phyloP scores from a whole-genome alignment of 2,329 filamentous ascomycete species.

The Paramyrothecium sp. region DNA sequence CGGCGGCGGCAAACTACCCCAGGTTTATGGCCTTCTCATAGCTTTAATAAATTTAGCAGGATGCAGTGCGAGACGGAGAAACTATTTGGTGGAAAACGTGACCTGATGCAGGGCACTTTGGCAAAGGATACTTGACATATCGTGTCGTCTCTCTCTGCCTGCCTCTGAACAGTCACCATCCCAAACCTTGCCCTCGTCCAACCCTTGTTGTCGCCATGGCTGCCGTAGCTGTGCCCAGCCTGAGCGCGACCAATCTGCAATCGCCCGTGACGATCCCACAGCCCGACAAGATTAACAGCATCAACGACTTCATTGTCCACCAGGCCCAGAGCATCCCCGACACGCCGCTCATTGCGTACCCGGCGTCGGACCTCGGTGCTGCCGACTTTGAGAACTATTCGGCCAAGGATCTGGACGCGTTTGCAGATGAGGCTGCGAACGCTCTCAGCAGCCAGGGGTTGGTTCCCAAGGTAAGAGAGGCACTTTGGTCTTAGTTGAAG shows the following conservation, averaged over 20 bases:
- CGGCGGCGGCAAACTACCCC: neutral
- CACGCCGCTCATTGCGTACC: constrained; percentile 18
- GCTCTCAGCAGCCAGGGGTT: constrained; percentile 8
- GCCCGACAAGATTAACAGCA: constrained; percentile 13
- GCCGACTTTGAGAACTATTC: constrained; percentile 20
- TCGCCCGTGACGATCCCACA: neutral
- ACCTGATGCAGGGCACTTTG: neutral
- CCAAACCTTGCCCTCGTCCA: neutral
- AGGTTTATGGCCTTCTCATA: neutral
- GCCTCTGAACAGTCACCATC: neutral
- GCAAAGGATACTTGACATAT: neutral
- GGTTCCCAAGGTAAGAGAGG: constrained; percentile 9
- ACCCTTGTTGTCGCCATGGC: constrained; percentile 7
- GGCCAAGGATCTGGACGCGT: constrained; percentile 17
- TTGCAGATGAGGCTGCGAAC: constrained; percentile 18
- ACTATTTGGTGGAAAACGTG: neutral
- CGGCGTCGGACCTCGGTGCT: constrained; percentile 12
- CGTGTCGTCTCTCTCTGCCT: neutral
- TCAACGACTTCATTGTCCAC: constrained; percentile 18
- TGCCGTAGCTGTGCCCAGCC: constrained; percentile 7
- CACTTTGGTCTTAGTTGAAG: neutral
- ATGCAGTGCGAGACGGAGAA: neutral
- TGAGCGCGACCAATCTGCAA: constrained; percentile 2
- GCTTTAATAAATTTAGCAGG: neutral
- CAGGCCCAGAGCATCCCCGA: constrained; percentile 17